These are phyloP conservation scores for Peronosclerospora sorghi DNA, from an alignment of 352 stramenopile species.

Conservation along the genomic window DNA sequence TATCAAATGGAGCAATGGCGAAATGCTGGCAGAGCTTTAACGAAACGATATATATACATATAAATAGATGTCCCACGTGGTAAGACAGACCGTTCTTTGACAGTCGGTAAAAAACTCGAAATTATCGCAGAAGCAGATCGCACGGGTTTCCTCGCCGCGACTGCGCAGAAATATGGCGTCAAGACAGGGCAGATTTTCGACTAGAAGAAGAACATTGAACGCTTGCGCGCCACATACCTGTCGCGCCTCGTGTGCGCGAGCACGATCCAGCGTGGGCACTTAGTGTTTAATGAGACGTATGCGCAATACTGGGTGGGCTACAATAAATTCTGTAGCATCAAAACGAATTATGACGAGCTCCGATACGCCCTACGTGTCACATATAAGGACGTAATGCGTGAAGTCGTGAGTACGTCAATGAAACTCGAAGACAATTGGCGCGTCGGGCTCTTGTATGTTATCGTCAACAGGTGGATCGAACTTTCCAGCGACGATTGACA, in stretches of 20 bases:
- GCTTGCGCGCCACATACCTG: constrained; percentile 61
- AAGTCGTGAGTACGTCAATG: constrained; percentile 64
- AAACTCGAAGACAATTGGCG: too few relatives aligned
- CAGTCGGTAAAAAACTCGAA: constrained; percentile 83
- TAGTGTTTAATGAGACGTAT: constrained; percentile 85
- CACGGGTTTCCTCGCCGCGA: constrained; percentile 62
- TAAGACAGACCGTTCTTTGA: constrained; percentile 69
- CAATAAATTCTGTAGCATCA: constrained; percentile 76
- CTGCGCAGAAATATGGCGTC: constrained; percentile 77
- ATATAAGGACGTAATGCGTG: constrained; percentile 61
- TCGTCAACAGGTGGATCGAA: constrained; percentile 39
- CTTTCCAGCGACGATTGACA: constrained; percentile 52
- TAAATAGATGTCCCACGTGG: too few relatives aligned
- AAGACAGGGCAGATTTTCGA: constrained; percentile 81
- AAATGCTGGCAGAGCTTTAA: too few relatives aligned
- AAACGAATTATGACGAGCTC: constrained; percentile 62
- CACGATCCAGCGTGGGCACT: constrained; percentile 70
- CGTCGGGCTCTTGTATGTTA: background rate
- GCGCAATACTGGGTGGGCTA: constrained; percentile 84
- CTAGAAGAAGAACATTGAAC: constrained; percentile 83
- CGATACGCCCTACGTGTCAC: constrained; percentile 54
- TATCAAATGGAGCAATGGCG: too few relatives aligned
- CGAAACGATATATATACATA: too few relatives aligned
- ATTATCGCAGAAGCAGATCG: constrained; percentile 81
- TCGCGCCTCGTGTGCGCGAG: constrained; percentile 71